Evolutionary conservation across 305 asterid species (phyloP).

Genomic region (Galium porrigens): DNA sequence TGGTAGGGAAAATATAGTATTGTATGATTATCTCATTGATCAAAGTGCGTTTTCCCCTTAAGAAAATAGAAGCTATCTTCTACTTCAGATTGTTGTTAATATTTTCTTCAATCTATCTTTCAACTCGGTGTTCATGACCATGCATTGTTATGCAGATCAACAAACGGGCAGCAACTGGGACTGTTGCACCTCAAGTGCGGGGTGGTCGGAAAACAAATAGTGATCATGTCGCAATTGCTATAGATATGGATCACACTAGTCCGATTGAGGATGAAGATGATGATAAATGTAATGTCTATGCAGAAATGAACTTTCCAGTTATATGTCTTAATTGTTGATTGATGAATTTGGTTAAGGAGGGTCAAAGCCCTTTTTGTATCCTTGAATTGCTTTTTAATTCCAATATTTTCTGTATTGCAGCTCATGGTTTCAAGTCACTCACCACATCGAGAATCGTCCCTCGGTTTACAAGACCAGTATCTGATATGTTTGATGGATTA

Average conservation of each 20-base stretch:
- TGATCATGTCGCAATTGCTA: conserved; percentile 84
- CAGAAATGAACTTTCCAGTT: neutral
- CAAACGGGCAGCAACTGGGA: conserved; percentile 51
- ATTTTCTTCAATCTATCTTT: neutral
- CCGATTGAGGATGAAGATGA: conserved; percentile 65
- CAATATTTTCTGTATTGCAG: conserved; percentile 28
- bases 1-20: neutral
- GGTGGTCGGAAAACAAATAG: conserved; percentile 69
- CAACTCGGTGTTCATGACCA: conserved; percentile 13
- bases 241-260: conserved; percentile 53
- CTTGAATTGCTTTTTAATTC: neutral
- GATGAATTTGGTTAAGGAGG: neutral
- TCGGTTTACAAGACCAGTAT: conserved; percentile 75
- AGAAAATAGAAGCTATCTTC: neutral
- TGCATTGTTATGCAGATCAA: conserved; percentile 40
- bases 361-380: conserved; percentile 1
- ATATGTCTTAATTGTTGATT: conserved; percentile 8
- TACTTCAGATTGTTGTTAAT: neutral
- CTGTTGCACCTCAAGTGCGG: conserved; percentile 68
- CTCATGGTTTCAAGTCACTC: conserved; percentile 97
- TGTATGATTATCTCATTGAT: neutral
- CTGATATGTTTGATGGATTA: conserved; percentile 77
- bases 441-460: conserved; percentile 84
- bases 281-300: conserved; percentile 54
- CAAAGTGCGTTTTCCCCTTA: too few relatives aligned